Evolutionary conservation across 2,329 filamentous ascomycete species (phyloP), one percentile per base, ranked within the genome.

Genomic region (Ascochyta viciae-villosae): DNA sequence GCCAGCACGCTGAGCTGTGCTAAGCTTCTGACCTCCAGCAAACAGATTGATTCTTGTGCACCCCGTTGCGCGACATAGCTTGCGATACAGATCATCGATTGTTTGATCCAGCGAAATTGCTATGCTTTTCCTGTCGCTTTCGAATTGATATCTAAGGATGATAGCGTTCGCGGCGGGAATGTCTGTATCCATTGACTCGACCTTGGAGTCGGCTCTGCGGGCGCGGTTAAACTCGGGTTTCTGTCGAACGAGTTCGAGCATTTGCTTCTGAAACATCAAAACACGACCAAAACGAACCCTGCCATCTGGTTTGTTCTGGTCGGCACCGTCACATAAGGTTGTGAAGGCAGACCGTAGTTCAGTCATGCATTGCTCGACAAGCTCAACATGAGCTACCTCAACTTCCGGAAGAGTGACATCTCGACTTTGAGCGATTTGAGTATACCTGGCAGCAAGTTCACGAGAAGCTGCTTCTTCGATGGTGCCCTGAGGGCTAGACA

Each of bases 21-120:
- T 80, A 51, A 94, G 79, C n/a, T 83, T 81, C 50, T 83, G 82
- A 1, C 91, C 91, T 15, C 84, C 83, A 61, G 87, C 87, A 70
- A 92, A 94, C 1, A 91, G 80, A 3, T 85, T 87, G 65, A 92
- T 90, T 65, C 89, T 91, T 5, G 87, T 84, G 68, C 93, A 95
- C 0, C 90, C 89, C 0, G 90, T 94, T 15, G 83, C 84, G 57
- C 87, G 82, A 29, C 84, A 82, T 37, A 96, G 75, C 54, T 83
- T 87, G 16, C 87, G 85, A 27, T 90, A 81, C 5, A 96, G 78
- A 38, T 90, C 88, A 1, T 85, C 83, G 6, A 86, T 83, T 0
- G 89, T 95, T 54, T 93, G 91, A 24, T 85, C 81, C 40, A 84
- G 83, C 0, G 90, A 90, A 62, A 95, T 88, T 26, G 79, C 79